Evolutionary conservation across 1,284 basidiomycete genomes (phyloP).

Genomic region (Ganoderma lingzhi): DNA sequence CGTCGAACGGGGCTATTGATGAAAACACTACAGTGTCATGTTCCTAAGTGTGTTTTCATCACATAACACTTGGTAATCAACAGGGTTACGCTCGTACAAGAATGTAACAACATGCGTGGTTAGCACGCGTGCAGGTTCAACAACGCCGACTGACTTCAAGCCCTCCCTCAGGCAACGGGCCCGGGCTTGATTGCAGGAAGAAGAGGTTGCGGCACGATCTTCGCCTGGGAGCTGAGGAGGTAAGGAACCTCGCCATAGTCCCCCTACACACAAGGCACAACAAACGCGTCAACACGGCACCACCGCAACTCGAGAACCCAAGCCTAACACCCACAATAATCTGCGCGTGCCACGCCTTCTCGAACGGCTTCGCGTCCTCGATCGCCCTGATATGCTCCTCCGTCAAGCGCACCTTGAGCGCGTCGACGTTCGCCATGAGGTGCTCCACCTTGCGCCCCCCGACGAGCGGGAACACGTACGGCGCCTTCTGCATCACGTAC

Average conservation of each 20-base stretch:
- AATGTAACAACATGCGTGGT: no score
- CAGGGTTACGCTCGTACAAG: no score
- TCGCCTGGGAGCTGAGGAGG: slow-evolving; percentile 6
- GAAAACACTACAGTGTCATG: no score
- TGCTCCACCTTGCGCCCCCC: slow-evolving; percentile 44
- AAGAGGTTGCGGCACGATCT: slow-evolving; percentile 6
- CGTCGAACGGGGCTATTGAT: no score
- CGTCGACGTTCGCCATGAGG: slow-evolving; percentile 53
- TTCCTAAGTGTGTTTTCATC: no score
- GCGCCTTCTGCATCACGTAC: slow-evolving; percentile 41
- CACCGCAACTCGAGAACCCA: neutral
- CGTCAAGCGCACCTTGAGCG: slow-evolving; percentile 50
- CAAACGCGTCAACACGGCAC: neutral
- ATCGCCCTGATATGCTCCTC: slow-evolving; percentile 50
- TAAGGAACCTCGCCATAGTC: slow-evolving; percentile 7
- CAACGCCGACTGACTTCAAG: no score
- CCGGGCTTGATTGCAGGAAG: slow-evolving; percentile 1
- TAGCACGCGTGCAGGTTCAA: no score
- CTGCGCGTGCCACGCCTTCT: slow-evolving; percentile 49
- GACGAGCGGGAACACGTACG: slow-evolving; percentile 23
- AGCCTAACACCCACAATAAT: slow-evolving; percentile 45
- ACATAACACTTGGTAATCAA: no score
- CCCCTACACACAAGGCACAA: slow-evolving; percentile 11
- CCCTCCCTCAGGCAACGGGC: neutral
- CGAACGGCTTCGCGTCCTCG: slow-evolving; percentile 49